Base-by-base conservation (phyloP, 441 rosid species). In the Lagerstroemia fauriei region DNA sequence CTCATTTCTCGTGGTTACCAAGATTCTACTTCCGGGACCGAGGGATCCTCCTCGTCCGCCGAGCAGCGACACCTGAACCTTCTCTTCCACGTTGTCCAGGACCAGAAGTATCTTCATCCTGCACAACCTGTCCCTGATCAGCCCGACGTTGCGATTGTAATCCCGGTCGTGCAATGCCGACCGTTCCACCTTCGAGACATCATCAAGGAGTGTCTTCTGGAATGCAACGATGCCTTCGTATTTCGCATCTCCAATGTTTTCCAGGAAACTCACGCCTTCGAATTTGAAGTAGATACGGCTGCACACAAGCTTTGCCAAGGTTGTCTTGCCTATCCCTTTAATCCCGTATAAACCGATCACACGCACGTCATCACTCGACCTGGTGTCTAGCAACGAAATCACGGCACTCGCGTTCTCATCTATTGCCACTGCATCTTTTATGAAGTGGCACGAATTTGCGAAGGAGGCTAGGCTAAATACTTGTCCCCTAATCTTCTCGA, bases 51-150 rank as follows among this genome's bases (percentile, higher is more conserved):
- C 20, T 27, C 38, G 34, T 66, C 71, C 71, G 11, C 71, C 71
- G 14, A 66, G 71, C 29, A 66, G 14, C 18, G 38, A 27, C 14
- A 66, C 71, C 71, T 66, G 71, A 29, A 11, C 29, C 41, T 66
- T 66, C 5, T 66, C 63, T 61, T 61, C 24, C 68, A 61, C 75
- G 48, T 76, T 47, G 51, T 76, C 79, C 16, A 76, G 79, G 8
- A 76, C 66, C 25, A 76, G 32, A 14, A 76, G 79, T 38, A 76
- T 31, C 46, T 56, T 76, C 65, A 16, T 27, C 22, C 34, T 17
- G 14, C 38, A 12, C 44, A 76, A 27, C 68, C 31, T 76, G 4
- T 20, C 44, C 65, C 65, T 51, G 24, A 76, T 76, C 79, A 47
- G 38, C 14, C 24, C 8, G 20, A 34, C 2, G 41, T 48, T 76